Conservation (phyloP, 306 rosid genomes). For the Benincasa hispida region DNA sequence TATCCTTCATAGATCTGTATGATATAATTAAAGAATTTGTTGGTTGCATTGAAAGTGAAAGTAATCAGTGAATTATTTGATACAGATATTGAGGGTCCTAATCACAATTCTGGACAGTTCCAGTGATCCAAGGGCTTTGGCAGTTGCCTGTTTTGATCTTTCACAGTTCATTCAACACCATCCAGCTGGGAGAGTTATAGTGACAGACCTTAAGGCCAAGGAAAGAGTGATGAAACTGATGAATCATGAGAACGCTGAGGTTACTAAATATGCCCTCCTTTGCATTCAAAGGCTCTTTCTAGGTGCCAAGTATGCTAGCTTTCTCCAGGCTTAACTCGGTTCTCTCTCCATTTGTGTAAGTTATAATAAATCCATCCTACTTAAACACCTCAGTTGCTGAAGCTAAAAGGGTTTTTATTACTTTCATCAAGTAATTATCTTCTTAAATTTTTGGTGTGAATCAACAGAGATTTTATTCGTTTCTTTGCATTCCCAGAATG, state of each 20-base stretch:
- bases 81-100: slow-evolving; percentile 83
- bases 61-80: slow-evolving; percentile 3
- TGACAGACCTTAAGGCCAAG: slow-evolving; percentile 87
- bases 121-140: slow-evolving; percentile 71
- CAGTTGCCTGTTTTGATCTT: slow-evolving; percentile 86
- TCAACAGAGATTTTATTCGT: neutral
- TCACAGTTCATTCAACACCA: slow-evolving; percentile 84
- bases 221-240: slow-evolving; percentile 91
- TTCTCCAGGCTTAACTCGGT: slow-evolving; percentile 58
- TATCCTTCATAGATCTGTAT: neutral
- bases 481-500: neutral
- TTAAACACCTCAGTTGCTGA: neutral
- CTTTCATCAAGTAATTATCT: neutral
- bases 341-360: neutral
- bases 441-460: slow-evolving; percentile 1
- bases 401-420: neutral
- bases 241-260: slow-evolving; percentile 92
- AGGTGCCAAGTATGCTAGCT: slow-evolving; percentile 92
- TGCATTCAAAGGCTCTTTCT: slow-evolving; percentile 96
- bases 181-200: slow-evolving; percentile 81
- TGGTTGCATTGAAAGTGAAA: neutral
- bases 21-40: neutral
- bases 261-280: slow-evolving; percentile 85
- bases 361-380: slow-evolving; percentile 4
- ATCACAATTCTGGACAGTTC: slow-evolving; percentile 80